Evolutionary conservation across 345 rosid species (phyloP).

Genomic region (Citrus sinensis): DNA sequence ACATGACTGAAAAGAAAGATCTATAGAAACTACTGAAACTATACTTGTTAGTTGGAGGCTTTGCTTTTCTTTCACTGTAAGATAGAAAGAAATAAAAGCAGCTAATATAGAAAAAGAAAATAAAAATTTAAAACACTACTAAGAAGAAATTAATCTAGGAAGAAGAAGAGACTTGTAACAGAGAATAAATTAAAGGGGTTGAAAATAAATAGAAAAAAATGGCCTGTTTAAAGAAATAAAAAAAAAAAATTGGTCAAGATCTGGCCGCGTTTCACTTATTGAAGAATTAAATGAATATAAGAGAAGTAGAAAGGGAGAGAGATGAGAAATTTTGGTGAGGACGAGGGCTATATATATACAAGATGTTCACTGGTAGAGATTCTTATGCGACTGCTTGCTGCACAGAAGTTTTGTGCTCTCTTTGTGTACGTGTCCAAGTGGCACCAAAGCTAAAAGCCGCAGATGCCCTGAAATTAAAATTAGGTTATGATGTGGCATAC

Average conservation of each 20-base stretch:
- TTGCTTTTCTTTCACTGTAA: too few species aligned
- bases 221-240: not conserved
- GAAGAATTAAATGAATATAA: not conserved
- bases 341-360: not conserved
- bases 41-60: too few species aligned
- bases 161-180: not conserved
- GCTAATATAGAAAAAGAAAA: not conserved
- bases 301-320: not conserved
- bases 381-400: not conserved
- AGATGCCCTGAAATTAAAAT: not conserved
- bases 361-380: not conserved
- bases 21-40: too few species aligned
- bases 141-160: too few species aligned
- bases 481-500: not conserved
- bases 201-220: not conserved
- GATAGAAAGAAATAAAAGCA: too few species aligned
- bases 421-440: not conserved
- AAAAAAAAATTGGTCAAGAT: not conserved
- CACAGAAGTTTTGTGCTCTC: constrained; percentile 16
- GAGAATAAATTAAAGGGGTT: not conserved
- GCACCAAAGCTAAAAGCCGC: not conserved
- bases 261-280: not conserved
- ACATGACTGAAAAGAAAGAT: too few species aligned
- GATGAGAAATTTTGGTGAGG: not conserved
- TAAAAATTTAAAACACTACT: not conserved